Evolutionary conservation across 257 asterid species (phyloP).

Genomic region (Leptodermis oblonga): DNA sequence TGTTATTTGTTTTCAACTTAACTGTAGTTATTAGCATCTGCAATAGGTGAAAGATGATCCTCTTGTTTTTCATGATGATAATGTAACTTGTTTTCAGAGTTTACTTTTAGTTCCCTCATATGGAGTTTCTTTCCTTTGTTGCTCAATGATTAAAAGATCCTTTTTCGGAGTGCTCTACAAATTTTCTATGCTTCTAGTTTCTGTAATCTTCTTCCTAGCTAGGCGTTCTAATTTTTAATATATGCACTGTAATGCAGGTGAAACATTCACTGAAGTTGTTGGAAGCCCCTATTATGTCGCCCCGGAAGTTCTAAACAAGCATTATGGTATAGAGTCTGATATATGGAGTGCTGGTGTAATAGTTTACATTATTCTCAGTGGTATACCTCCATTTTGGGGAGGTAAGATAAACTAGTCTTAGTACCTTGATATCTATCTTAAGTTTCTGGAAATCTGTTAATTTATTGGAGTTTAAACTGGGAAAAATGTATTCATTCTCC

Average conservation of each 20-base stretch:
- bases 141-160: not conserved
- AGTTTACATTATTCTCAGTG: constrained; percentile 27
- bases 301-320: constrained; percentile 28
- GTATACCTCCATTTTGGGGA: constrained; percentile 28
- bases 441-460: not conserved
- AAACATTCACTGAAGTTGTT: constrained; percentile 20
- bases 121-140: not conserved
- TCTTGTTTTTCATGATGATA: no score
- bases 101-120: not conserved
- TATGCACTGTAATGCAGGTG: constrained; percentile 22
- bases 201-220: not conserved
- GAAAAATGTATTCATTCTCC: constrained; percentile 15
- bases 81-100: not conserved
- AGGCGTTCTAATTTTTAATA: not conserved
- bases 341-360: constrained; percentile 36
- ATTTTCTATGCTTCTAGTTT: not conserved
- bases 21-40: not conserved
- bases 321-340: constrained; percentile 29
- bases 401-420: constrained; percentile 18
- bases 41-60: not conserved
- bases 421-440: not conserved
- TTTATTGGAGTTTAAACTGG: constrained; percentile 20
- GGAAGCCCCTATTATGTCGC: constrained; percentile 35
- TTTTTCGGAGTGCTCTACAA: not conserved
- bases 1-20: not conserved